Evolutionary conservation across 2,329 filamentous ascomycete species (phyloP), one percentile per base, ranked within the genome.

Genomic region (Capronia epimyces): DNA sequence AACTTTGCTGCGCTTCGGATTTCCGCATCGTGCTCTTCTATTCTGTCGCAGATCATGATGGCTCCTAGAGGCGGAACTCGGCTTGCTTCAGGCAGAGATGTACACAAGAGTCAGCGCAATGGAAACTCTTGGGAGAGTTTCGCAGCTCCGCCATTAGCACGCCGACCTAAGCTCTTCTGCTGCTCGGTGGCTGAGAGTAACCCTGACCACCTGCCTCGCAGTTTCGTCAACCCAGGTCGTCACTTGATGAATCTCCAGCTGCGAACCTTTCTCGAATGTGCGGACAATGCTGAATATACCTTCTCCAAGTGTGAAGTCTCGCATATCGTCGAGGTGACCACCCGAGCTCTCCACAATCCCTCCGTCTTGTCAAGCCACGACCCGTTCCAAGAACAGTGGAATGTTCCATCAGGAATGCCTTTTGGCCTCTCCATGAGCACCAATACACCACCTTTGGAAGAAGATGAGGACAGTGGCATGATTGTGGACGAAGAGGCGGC

Each of bases 161-260:
- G 32, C 18, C 55, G 55, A 12, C 46, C 52, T 10, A 29, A 16
- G 18, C 49, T 57, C 9, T 57, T 57, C 46, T 57, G 55, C 22
- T 57, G 55, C 29, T 46, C 55, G 3, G 55, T 57, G 9, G 52
- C 52, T 16, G 55, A 57, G 27, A 52, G 48, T 24, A 49, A 50
- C 24, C 24, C 37, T 15, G 29, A 18, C 21, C 55, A 57, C 36
- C 40, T 57, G 15, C 55, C 55, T 13, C 51, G 55, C 31, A 52
- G 49, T 29, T 57, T 57, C 22, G 49, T 57, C 46, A 57, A 57
- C 18, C 55, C 55, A 20, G 55, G 55, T 18, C 55, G 55, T 8
- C 55, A 57, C 27, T 34, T 57, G 22, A 55, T 55, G 52, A 57
- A 57, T 31, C 46, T 44, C 25, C 55, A 57, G 41, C 49, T 57